Evolutionary conservation across 257 asterid genomes (phyloP), one percentile per base, ranked within the genome.

Genomic region (Penstemon barbatus): DNA sequence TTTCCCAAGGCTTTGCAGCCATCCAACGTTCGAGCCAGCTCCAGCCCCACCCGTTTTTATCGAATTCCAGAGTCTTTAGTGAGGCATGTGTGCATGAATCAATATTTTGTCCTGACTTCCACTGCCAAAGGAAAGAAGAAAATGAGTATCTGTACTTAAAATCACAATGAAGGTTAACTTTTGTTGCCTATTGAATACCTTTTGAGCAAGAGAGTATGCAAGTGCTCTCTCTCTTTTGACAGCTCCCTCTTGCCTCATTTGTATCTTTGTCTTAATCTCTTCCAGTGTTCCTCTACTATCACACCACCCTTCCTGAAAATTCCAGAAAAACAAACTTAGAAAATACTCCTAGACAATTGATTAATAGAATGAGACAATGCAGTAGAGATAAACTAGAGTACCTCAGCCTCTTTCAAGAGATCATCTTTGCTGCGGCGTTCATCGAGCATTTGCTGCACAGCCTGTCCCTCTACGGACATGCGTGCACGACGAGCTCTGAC

Each of bases 1-100:
- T 93, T 77, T 93, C 98, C 98, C 98, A 90, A 1, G 97, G 99
- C 79, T 84, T 89, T 18, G 97, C 97, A 13, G 96, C 92, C 97
- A 91, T 94, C 99, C 97, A 91, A 19, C 97, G 78, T 66, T 94
- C 97, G 36, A 89, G 82, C 97, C 99, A 94, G 87, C 96, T 94
- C 99, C 98, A 93, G 12, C 95, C 89, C 33, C 74, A 78, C 69
- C 66, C 76, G 15, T 71, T 81, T 83, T 94, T 87, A 54, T 85
- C 92, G 2, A 87, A 43, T 40, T 77, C 88, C 6, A 46, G 71
- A 41, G 63, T 80, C 55, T 80, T 86, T 5, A 72, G 64, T 9
- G 88, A 72, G 41, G 76, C 73, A 39, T 71, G 76, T 7, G 84
- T 79, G 66, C 66, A 68, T 2, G 81, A 74, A 60, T 77, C 85